Evolutionary conservation across 1,284 basidiomycete genomes (phyloP), one percentile per base, ranked within the genome.

Genomic region (Ganoderma sinense): DNA sequence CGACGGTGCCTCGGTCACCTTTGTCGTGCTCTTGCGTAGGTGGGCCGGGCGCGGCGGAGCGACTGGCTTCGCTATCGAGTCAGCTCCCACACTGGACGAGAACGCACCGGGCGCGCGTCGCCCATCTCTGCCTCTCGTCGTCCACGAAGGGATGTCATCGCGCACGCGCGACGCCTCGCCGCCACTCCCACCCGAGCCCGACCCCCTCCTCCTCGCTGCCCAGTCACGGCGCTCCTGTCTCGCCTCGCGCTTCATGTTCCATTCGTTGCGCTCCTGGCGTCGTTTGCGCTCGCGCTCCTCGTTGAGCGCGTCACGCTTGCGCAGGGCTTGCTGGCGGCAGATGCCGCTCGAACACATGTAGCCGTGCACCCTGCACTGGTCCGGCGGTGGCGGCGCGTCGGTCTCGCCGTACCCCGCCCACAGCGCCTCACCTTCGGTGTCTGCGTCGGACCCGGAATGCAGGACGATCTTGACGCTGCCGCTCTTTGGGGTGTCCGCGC

Each of bases 301-400:
- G 39, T 56, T n/a, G 13, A n/a, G 4, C n/a, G 41, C 72, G 26
- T 59, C 65, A 41, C 67, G 70, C 60, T 70, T 73, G 41, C 62
- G 73, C 48, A 66, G 64, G 2, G 43, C 69, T 59, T 73, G 72
- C 39, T 73, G 69, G 36, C 66, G 69, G 71, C 79, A 80, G 8
- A 79, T 77, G 23, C 77, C 77, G 67, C 71, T 74, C 36, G 59
- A 65, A 71, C 78, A 79, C 18, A 75, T 43, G 31, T 56, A 64
- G 18, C 74, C 75, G 63, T 80, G 79, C 29, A 53, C 69, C 4
- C 36, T 36, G 70, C 78, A 80, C 43, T 71, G 60, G 23, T 71
- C 36, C 26, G 51, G 61, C 51, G 63, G 64, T 13, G 29, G 13
- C 14, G 31, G 33, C 29, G 43, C 43, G 31, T 56, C 62, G n/a